Evolutionary conservation across 495 filamentous ascomycete genomes (phyloP), one percentile per base, ranked within the genome.

Genomic region (Saxophila tyrrhenica): DNA sequence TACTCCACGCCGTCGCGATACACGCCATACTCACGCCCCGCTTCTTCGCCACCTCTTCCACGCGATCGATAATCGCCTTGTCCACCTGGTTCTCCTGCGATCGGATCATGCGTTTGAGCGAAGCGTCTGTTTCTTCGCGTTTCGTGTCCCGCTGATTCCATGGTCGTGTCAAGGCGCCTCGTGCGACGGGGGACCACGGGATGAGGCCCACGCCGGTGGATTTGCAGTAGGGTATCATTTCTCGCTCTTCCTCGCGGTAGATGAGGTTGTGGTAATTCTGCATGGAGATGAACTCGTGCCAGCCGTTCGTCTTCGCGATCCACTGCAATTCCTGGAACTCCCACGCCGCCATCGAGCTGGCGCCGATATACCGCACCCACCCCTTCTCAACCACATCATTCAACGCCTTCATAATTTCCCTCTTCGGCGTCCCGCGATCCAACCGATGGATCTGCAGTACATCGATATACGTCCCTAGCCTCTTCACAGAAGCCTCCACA

Each of bases 381-480:
- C 78, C 79, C 23, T 66, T 75, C 60, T 78, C 74, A 8, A 81
- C 59, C 2, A 81, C 71, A 58, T 81, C 78, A 51, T 81, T 77
- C 39, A 82, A 62, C 2, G 79, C 63, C 62, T 78, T 67, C 83
- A 91, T 87, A 7, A 80, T 87, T 67, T 89, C 85, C 64, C 84
- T 80, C 15, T 68, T 51, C 0, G 80, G 77, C 1, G 75, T 78
- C 5, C 66, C 64, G 0, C 61, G 56, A 62, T 87, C 84, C 54
- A 74, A 77, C 16, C 84, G 73, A 57, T 92, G 86, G 56, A 89
- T 86, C 64, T 86, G 82, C 39, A 88, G 74, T 25, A 89, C 66
- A 60, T 91, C 86, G 60, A 89, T 78, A 13, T 35, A 35, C 0
- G 82, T 80, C 17, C 72, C 78, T 1, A 90, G 73, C 7, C 85